These are phyloP conservation scores for Fimicolochytrium jonesii DNA, from an alignment of 192 early-diverging fungal species.

Conservation along the genomic window DNA sequence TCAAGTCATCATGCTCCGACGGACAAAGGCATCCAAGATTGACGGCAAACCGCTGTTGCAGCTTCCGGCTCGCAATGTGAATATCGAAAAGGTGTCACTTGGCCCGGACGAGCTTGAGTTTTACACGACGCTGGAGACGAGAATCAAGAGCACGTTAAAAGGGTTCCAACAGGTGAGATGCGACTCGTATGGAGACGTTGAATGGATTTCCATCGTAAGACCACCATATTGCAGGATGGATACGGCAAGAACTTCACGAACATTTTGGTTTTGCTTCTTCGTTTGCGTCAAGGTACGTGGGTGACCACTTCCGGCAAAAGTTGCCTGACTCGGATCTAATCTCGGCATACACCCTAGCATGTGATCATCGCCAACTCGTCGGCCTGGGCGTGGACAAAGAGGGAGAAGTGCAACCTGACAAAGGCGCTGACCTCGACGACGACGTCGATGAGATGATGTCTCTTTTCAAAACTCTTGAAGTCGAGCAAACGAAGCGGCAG, in stretches of 20 bases:
- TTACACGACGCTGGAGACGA: constrained; percentile 51
- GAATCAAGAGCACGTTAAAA: constrained; percentile 20
- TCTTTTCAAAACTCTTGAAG: constrained; percentile 18
- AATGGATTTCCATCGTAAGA: too few relatives aligned
- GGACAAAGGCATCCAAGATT: constrained; percentile 60
- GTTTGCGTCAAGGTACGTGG: constrained; percentile 24
- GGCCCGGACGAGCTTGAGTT: constrained; percentile 52
- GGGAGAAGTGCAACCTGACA: constrained; percentile 7
- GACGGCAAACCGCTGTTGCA: constrained; percentile 63
- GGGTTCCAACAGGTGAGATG: constrained; percentile 3
- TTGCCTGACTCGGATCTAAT: too few relatives aligned
- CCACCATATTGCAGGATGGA: too few relatives aligned
- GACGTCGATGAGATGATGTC: constrained; percentile 23
- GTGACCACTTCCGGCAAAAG: too few relatives aligned
- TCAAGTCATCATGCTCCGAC: constrained; percentile 50
- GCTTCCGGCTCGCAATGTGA: constrained; percentile 52
- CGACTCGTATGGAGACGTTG: too few relatives aligned
- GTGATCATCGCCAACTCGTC: constrained; percentile 16
- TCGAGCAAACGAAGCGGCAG: constrained; percentile 1
- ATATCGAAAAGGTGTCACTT: constrained; percentile 42
- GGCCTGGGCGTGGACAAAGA: constrained; percentile 14
- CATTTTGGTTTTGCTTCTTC: constrained; percentile 28
- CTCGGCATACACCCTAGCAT: too few relatives aligned
- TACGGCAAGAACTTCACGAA: constrained; percentile 40
- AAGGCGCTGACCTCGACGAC: constrained; percentile 3